These are phyloP conservation scores for Penicillium verrucosum DNA, from an alignment of 2,329 filamentous ascomycete species.

Conservation along the genomic window DNA sequence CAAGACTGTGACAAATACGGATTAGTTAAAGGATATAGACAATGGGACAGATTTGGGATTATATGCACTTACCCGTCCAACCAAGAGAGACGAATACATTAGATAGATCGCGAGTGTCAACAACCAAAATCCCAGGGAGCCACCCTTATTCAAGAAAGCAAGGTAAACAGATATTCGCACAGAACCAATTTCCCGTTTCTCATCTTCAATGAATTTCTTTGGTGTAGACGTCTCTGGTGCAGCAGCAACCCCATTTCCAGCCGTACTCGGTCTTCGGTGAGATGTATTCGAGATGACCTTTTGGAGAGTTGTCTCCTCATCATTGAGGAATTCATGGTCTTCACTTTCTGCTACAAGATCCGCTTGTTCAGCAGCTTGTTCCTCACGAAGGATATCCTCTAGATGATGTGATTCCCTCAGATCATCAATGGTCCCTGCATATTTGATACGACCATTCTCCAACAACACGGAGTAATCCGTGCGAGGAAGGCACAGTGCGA, in stretches of 20 bases:
- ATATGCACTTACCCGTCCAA: constrained; percentile 46
- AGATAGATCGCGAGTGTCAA: constrained; percentile 54
- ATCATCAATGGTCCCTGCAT: constrained; percentile 65
- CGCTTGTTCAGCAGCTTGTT: constrained; percentile 45
- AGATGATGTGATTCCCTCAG: constrained; percentile 43
- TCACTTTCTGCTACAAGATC: constrained; percentile 13
- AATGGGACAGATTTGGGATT: no score
- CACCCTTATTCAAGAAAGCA: constrained; percentile 64
- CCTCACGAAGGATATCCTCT: constrained; percentile 40
- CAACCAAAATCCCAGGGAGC: constrained; percentile 60
- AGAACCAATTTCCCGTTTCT: constrained; percentile 66
- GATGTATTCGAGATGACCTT: constrained; percentile 23
- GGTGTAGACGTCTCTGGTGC: constrained; percentile 35
- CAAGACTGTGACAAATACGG: constrained; percentile 31
- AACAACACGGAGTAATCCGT: constrained; percentile 74
- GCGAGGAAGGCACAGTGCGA: constrained; percentile 65
- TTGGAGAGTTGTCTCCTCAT: constrained; percentile 20
- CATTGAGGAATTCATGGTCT: constrained; percentile 7
- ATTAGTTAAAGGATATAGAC: constrained; percentile 3
- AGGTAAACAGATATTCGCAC: constrained; percentile 66
- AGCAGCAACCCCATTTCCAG: constrained; percentile 17
- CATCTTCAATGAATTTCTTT: constrained; percentile 73
- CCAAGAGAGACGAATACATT: constrained; percentile 52
- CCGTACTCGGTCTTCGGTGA: constrained; percentile 4
- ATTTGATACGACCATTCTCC: constrained; percentile 62